Conservation (phyloP, 2,329 filamentous ascomycete genomes). For the Colletotrichum coccodes region DNA sequence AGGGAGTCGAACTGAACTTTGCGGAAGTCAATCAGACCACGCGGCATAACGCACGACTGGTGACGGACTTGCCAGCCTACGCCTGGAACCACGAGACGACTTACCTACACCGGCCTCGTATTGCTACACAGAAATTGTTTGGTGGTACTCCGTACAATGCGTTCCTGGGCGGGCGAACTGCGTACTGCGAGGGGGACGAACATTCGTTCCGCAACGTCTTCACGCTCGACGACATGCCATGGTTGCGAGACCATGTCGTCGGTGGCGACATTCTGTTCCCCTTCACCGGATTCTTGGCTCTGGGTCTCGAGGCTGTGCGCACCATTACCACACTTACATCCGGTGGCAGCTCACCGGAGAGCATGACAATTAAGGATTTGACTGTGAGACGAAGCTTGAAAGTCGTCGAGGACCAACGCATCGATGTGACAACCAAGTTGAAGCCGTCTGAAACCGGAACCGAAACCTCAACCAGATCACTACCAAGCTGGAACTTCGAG, state of each 20-base stretch:
- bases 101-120: constrained; percentile 58
- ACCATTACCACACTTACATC: background rate
- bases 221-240: constrained; percentile 60
- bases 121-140: constrained; percentile 51
- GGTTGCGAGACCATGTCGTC: constrained; percentile 67
- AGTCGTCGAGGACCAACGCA: constrained; percentile 39
- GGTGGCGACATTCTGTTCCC: constrained; percentile 66
- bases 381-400: constrained; percentile 36
- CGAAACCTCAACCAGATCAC: constrained; percentile 32
- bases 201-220: constrained; percentile 60
- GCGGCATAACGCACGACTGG: background rate
- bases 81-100: constrained; percentile 56
- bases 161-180: constrained; percentile 55
- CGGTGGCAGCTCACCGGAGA: background rate
- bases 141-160: constrained; percentile 52
- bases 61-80: constrained; percentile 56
- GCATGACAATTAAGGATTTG: constrained; percentile 33
- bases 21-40: background rate
- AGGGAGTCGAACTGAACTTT: background rate
- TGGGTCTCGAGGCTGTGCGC: constrained; percentile 56
- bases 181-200: constrained; percentile 54
- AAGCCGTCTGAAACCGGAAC: constrained; percentile 33
- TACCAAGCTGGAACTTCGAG: constrained; percentile 33
- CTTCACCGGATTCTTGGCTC: constrained; percentile 60
- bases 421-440: constrained; percentile 41